Percentiles rank a stretch among this genome's conserved stretches.
phyloP scores from a whole-genome alignment of 768 basidiomycete species.

The Rhizopogon rudus region DNA sequence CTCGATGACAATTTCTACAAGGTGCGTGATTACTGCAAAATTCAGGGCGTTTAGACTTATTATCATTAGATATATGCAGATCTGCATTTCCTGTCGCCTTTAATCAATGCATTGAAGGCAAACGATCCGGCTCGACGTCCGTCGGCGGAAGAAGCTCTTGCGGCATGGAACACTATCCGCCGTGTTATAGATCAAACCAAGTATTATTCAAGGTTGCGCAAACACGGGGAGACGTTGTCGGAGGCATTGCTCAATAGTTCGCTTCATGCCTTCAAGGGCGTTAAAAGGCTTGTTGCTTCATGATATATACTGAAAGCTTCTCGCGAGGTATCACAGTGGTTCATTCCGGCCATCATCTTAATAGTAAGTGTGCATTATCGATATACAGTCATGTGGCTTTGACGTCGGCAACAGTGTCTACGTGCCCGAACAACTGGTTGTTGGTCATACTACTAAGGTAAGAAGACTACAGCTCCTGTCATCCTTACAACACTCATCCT shows the following conservation, averaged over 20 bases:
- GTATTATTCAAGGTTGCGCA: background rate
- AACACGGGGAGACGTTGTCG: background rate
- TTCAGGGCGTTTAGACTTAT: background rate
- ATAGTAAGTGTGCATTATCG: background rate
- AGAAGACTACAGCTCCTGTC: too few relatives aligned
- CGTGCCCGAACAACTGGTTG: background rate
- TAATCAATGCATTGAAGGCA: background rate
- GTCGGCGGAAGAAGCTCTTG: background rate
- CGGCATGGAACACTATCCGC: background rate
- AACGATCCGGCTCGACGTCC: background rate
- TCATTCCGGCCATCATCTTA: background rate
- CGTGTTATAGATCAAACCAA: background rate
- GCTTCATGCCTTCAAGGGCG: background rate
- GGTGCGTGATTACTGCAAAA: background rate
- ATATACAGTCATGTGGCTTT: background rate
- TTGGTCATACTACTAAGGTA: too few relatives aligned
- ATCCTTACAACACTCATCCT: too few relatives aligned
- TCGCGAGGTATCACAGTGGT: background rate
- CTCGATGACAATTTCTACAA: constrained; percentile 15
- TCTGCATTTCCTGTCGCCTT: background rate
- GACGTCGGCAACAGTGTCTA: background rate
- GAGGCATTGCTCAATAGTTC: background rate
- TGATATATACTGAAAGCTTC: background rate
- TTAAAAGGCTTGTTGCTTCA: background rate
- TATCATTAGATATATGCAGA: background rate